These are phyloP conservation scores for Hippophae gyantsensis DNA, from an alignment of 306 rosid genomes.

Conservation along the genomic window DNA sequence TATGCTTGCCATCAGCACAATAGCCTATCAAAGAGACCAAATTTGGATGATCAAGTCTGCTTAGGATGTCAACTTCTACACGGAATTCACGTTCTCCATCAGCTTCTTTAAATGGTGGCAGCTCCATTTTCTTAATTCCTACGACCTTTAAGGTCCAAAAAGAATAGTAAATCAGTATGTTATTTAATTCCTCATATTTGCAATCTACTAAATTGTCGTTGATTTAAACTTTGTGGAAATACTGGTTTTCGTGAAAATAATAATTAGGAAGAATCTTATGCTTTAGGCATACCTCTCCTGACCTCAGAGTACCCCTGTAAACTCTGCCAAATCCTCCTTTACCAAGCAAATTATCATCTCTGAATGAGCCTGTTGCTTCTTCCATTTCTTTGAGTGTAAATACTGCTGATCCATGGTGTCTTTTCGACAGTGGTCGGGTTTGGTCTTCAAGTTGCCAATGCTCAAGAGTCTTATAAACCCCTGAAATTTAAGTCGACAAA, in stretches of 20 bases:
- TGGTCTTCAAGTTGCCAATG: slow-evolving; percentile 79
- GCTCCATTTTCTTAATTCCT: slow-evolving; percentile 91
- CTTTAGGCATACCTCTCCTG: slow-evolving; percentile 61
- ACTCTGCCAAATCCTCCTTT: slow-evolving; percentile 97
- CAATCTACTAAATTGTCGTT: neutral
- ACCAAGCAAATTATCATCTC: slow-evolving; percentile 72
- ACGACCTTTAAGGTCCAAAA: slow-evolving; percentile 43
- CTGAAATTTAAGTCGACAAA: slow-evolving; percentile 27
- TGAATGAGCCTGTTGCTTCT: slow-evolving; percentile 81
- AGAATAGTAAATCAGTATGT: neutral
- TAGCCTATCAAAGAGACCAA: slow-evolving; percentile 83
- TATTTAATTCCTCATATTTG: too few species aligned
- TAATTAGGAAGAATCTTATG: neutral
- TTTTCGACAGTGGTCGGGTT: slow-evolving; percentile 43
- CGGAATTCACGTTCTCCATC: slow-evolving; percentile 90
- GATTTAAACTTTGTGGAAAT: neutral
- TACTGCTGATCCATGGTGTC: slow-evolving; percentile 67
- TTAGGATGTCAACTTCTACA: slow-evolving; percentile 85
- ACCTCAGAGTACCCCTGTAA: slow-evolving; percentile 56
- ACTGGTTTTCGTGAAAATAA: neutral
- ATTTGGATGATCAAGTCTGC: slow-evolving; percentile 90
- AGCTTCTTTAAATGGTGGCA: slow-evolving; percentile 66
- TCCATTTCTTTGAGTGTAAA: slow-evolving; percentile 87
- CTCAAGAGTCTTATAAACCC: slow-evolving; percentile 73
- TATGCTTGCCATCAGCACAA: slow-evolving; percentile 90